Percentiles rank a stretch among this genome's conserved stretches.
These are phyloP conservation scores for Alternaria tenuissima DNA, from an alignment of 2,329 filamentous ascomycete species.

Conservation along the genomic window DNA sequence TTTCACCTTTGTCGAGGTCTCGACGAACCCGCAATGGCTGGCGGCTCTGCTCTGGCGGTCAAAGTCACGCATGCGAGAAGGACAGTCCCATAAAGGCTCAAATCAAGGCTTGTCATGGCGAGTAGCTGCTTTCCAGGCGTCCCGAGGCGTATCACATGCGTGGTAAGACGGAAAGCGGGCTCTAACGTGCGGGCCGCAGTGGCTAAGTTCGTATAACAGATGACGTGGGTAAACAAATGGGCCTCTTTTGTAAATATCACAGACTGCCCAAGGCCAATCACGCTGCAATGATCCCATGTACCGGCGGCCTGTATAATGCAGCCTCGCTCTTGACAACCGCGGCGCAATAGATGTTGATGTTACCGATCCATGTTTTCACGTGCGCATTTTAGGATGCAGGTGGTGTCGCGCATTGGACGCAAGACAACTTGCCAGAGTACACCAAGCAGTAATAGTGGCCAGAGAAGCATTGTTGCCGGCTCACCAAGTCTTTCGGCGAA, in stretches of 20 bases:
- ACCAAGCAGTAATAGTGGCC: neutral
- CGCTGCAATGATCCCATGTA: neutral
- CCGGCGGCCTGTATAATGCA: neutral
- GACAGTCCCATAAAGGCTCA: neutral
- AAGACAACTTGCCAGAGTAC: neutral
- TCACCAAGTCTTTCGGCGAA: neutral
- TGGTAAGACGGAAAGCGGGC: constrained; percentile 4
- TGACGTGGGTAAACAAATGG: constrained; percentile 1
- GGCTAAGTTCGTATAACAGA: neutral
- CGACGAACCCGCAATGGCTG: neutral
- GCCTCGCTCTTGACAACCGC: neutral
- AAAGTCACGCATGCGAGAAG: neutral
- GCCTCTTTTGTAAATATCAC: neutral
- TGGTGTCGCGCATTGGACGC: neutral
- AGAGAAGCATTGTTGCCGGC: neutral
- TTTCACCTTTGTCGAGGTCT: neutral
- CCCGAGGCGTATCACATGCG: neutral
- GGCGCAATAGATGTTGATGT: neutral
- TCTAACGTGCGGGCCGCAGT: constrained; percentile 10
- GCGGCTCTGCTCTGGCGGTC: neutral
- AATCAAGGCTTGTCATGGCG: neutral
- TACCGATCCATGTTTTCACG: neutral
- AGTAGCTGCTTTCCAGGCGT: neutral
- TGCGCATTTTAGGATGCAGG: neutral
- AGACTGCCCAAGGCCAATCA: neutral